These are phyloP conservation scores for Botryotinia globosa DNA, from an alignment of 2,329 filamentous ascomycete species.

Conservation along the genomic window DNA sequence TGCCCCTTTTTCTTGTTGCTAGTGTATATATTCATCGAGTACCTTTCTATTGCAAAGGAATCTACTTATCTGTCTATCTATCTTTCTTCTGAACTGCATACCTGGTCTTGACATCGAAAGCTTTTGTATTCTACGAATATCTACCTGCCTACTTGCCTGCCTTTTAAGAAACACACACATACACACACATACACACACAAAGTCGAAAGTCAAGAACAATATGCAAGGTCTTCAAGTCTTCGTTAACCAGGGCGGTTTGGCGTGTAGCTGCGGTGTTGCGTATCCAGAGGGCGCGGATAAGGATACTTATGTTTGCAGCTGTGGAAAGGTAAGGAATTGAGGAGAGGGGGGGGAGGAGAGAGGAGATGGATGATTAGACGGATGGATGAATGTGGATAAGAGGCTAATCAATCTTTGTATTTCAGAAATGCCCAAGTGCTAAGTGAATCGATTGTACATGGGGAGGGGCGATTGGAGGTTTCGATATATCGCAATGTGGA, in stretches of 20 bases:
- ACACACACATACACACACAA: neutral
- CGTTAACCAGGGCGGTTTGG: conserved; percentile 6
- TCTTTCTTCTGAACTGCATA: neutral
- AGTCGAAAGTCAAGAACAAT: neutral
- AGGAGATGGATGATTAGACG: neutral
- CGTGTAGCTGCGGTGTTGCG: conserved; percentile 8
- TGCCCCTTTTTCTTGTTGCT: neutral
- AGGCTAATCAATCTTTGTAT: neutral
- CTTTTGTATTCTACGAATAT: neutral
- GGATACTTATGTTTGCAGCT: conserved; percentile 13
- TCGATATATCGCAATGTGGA: neutral
- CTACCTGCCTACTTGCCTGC: neutral
- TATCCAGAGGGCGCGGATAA: conserved; percentile 12
- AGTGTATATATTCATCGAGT: neutral
- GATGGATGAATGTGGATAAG: neutral
- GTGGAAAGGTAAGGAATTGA: neutral
- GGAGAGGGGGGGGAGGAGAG: neutral
- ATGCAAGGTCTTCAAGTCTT: conserved; percentile 8
- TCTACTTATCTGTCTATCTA: no score
- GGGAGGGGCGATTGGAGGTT: neutral
- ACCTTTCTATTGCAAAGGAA: neutral
- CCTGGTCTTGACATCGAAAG: neutral
- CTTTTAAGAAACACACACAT: neutral
- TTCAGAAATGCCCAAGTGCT: conserved; percentile 3
- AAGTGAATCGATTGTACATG: neutral